Evolutionary conservation across 352 stramenopile species (phyloP).

Genomic region (Pythium phragmitis): DNA sequence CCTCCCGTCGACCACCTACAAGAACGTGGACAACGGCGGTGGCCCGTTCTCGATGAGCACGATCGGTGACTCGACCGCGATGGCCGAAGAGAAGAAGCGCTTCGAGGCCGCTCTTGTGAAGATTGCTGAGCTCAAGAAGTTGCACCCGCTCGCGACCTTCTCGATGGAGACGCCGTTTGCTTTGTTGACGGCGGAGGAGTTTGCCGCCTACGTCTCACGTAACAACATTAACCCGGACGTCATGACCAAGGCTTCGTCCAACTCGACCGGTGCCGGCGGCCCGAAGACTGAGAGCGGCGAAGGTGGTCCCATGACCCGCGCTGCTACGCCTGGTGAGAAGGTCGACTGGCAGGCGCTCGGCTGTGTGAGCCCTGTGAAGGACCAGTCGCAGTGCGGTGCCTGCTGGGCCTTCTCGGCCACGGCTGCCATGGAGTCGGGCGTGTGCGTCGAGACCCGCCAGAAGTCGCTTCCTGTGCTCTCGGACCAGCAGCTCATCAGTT

Average conservation of each 20-base stretch:
- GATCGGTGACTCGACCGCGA: conserved; percentile 7
- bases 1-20: conserved; percentile 22
- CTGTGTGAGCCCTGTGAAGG: conserved; percentile 73
- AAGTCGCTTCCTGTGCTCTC: conserved; percentile 40
- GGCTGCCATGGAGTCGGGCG: conserved; percentile 52
- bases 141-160: conserved; percentile 55
- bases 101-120: conserved; percentile 41
- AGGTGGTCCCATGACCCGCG: conserved; percentile 35
- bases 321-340: conserved; percentile 38
- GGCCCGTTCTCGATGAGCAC: conserved; percentile 35
- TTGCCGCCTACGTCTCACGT: conserved; percentile 51
- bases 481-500: conserved; percentile 76
- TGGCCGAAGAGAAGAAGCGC: conserved; percentile 45
- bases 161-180: conserved; percentile 59
- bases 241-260: conserved; percentile 5
- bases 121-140: conserved; percentile 43
- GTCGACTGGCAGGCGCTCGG: conserved; percentile 70
- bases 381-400: conserved; percentile 52
- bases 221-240: conserved; percentile 33
- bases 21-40: conserved; percentile 13
- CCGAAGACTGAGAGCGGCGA: conserved; percentile 9
- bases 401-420: conserved; percentile 66
- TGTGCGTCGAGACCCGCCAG: conserved; percentile 40
- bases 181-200: conserved; percentile 59
- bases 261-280: conserved; percentile 6